These are phyloP conservation scores for Saccharomycopsis amapae DNA, from an alignment of 805 yeast genomes.

Conservation along the genomic window DNA sequence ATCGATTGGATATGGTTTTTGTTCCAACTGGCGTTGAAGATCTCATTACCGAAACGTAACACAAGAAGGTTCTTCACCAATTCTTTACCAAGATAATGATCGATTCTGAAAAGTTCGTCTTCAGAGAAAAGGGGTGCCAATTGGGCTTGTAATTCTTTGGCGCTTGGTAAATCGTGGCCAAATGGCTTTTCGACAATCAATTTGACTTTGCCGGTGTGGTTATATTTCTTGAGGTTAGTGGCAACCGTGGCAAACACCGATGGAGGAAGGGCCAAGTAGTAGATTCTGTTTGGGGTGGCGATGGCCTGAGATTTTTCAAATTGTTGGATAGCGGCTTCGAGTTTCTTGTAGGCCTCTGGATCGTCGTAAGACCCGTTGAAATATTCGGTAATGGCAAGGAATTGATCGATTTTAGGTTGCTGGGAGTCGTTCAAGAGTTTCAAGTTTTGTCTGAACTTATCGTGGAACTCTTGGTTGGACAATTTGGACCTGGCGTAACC, in stretches of 20 bases:
- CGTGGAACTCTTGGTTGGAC: constrained; percentile 56
- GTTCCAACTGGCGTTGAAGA: constrained; percentile 87
- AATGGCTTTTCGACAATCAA: constrained; percentile 95
- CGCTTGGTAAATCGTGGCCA: constrained; percentile 80
- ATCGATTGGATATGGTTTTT: constrained; percentile 67
- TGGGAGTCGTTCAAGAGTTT: constrained; percentile 41
- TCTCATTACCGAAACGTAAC: constrained; percentile 84
- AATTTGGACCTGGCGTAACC: constrained; percentile 91
- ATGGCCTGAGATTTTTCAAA: constrained; percentile 48
- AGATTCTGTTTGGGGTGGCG: constrained; percentile 63
- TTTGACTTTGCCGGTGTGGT: constrained; percentile 69
- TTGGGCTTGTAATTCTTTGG: constrained; percentile 67
- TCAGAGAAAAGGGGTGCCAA: constrained; percentile 85
- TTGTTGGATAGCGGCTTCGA: constrained; percentile 47
- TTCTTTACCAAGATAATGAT: constrained; percentile 96
- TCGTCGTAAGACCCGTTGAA: constrained; percentile 74
- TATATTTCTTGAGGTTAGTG: constrained; percentile 56
- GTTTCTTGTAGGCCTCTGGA: constrained; percentile 60
- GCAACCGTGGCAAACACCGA: constrained; percentile 81
- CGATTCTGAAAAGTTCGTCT: constrained; percentile 90
- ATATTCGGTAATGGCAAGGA: constrained; percentile 60
- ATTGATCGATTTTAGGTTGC: constrained; percentile 44
- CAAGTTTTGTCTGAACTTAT: constrained; percentile 59
- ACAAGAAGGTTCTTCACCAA: constrained; percentile 91
- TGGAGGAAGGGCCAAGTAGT: constrained; percentile 94